These are phyloP conservation scores for Trichoderma polysporum DNA, from an alignment of 2,329 filamentous ascomycete species.

Conservation along the genomic window DNA sequence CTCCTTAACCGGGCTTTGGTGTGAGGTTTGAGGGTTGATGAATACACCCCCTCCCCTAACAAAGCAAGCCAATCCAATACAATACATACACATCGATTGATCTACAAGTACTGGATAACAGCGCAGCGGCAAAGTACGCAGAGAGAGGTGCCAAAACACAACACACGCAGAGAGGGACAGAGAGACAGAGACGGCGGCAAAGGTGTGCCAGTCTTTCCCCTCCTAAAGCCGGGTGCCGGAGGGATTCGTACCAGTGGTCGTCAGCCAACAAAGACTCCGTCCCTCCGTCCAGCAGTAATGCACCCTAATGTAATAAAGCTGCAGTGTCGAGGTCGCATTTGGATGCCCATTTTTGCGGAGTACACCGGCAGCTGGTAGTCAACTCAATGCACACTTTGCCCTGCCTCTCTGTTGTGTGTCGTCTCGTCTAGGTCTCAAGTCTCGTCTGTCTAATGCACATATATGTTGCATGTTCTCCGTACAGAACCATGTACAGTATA, in stretches of 20 bases:
- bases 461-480: background rate
- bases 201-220: constrained; percentile 8
- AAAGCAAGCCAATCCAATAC: background rate
- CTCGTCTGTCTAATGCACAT: constrained; percentile 5
- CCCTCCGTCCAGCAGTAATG: constrained; percentile 6
- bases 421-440: too few relatives aligned
- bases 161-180: background rate
- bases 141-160: background rate
- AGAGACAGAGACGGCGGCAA: background rate
- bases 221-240: constrained; percentile 14
- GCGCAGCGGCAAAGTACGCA: background rate
- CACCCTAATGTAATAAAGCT: constrained; percentile 14
- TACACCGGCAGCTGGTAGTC: constrained; percentile 4
- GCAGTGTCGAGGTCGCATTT: constrained; percentile 12
- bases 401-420: constrained; percentile 6
- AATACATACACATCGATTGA: background rate
- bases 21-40: background rate
- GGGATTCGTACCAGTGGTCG: background rate
- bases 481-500: background rate
- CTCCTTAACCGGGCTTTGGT: background rate
- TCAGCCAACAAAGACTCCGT: constrained; percentile 8
- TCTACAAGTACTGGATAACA: too few relatives aligned
- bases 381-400: background rate
- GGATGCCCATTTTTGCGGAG: constrained; percentile 18
- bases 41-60: background rate